Conservation (phyloP, 805 yeast species). For the Jamesozyma rosinii region DNA sequence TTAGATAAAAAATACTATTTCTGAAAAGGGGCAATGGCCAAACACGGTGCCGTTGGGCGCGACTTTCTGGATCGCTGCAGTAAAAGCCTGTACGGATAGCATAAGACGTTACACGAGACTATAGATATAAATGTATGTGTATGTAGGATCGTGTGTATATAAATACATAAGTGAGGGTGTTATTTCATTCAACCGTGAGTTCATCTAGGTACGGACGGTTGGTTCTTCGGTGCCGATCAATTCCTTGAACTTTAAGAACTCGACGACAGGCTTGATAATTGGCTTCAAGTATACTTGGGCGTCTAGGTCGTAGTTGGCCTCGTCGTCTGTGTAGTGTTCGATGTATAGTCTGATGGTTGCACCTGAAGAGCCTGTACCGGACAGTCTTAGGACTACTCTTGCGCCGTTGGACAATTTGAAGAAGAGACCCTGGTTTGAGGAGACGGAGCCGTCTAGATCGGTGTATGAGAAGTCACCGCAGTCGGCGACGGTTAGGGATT, state of each 20-base stretch:
- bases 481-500: conserved; percentile 49
- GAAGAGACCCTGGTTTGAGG: conserved; percentile 78
- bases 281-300: conserved; percentile 62
- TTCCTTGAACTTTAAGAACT: conserved; percentile 62
- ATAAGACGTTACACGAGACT: too few relatives aligned
- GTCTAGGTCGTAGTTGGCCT: conserved; percentile 36
- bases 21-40: too few relatives aligned
- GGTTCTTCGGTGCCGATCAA: conserved; percentile 77
- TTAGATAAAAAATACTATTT: too few relatives aligned
- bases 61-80: too few relatives aligned
- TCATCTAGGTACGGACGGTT: conserved; percentile 63
- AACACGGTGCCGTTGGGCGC: too few relatives aligned
- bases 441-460: conserved; percentile 88
- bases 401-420: conserved; percentile 74
- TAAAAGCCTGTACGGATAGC: too few relatives aligned
- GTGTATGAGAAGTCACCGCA: conserved; percentile 88
- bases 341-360: conserved; percentile 91
- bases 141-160: too few relatives aligned
- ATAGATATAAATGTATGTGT: too few relatives aligned
- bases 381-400: conserved; percentile 79
- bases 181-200: too few relatives aligned
- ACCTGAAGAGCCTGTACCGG: conserved; percentile 97
- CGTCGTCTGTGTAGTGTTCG: conserved; percentile 69
- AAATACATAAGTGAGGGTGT: too few relatives aligned
- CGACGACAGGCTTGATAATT: conserved; percentile 54